Percentiles rank a stretch among this genome's conserved stretches.
These are phyloP conservation scores for Ascochyta viciae-villosae DNA, from an alignment of 2,329 filamentous ascomycete genomes.

Conservation along the genomic window DNA sequence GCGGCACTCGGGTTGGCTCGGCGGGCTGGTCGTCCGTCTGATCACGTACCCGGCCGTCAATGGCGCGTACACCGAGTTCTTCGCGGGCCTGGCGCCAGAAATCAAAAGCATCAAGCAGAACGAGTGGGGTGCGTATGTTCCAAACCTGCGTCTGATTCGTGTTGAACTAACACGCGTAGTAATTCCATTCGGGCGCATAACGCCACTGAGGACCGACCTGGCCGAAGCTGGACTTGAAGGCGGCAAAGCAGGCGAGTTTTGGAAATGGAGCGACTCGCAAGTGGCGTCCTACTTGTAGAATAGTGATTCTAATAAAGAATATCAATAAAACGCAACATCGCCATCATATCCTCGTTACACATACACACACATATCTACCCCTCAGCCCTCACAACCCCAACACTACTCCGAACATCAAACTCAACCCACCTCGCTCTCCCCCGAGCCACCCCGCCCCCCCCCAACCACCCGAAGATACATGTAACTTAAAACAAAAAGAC, in stretches of 20 bases:
- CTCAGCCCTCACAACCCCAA: conserved; percentile 37
- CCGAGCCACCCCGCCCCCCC: no score
- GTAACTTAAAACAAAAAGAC: no score
- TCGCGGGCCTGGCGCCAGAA: conserved; percentile 29
- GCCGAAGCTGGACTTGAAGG: conserved; percentile 27
- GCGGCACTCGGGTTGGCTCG: conserved; percentile 37
- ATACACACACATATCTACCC: conserved; percentile 13
- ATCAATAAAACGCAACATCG: no score
- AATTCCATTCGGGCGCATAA: conserved; percentile 56
- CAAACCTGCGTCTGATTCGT: no score
- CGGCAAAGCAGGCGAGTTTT: conserved; percentile 51
- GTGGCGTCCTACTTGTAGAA: conserved; percentile 23
- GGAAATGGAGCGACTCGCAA: conserved; percentile 55
- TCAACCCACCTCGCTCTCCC: conserved; percentile 81
- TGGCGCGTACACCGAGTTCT: conserved; percentile 37
- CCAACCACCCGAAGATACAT: no score
- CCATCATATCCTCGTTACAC: neutral
- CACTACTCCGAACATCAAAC: conserved; percentile 62
- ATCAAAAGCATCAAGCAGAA: conserved; percentile 35
- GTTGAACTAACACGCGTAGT: conserved; percentile 30
- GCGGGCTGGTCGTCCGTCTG: neutral
- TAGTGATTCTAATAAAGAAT: no score
- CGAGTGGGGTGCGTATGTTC: conserved; percentile 26
- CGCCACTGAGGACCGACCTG: conserved; percentile 29
- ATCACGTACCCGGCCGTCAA: conserved; percentile 25